Conservation (phyloP, 371 early-diverging fungal genomes). For the Fennellomyces sp. region DNA sequence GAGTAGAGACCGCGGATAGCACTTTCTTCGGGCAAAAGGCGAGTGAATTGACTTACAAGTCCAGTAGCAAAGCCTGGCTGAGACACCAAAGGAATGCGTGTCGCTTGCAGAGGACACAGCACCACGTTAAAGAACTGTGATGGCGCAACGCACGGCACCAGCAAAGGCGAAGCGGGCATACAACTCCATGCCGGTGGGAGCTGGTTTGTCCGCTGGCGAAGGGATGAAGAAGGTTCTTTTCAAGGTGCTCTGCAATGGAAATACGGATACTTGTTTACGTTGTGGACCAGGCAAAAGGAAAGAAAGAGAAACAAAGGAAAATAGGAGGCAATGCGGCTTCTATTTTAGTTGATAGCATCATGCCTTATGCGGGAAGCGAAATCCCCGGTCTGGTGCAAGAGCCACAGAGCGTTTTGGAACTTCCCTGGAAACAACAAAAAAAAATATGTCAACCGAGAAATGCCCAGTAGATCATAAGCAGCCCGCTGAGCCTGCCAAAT, state of each 20-base stretch:
- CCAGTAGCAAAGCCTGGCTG: constrained; percentile 74
- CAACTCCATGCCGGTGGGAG: constrained; percentile 65
- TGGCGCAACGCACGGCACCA: constrained; percentile 70
- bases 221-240: constrained; percentile 52
- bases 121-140: constrained; percentile 2
- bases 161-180: constrained; percentile 77
- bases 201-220: constrained; percentile 45
- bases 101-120: constrained; percentile 69
- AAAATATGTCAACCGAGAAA: too few species aligned
- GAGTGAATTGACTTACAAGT: constrained; percentile 63
- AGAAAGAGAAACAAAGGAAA: too few species aligned
- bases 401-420: too few species aligned
- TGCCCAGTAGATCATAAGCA: constrained; percentile 3
- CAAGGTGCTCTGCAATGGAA: constrained; percentile 45
- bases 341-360: too few species aligned
- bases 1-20: constrained; percentile 75
- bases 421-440: too few species aligned
- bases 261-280: too few species aligned
- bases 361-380: too few species aligned
- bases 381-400: too few species aligned
- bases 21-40: constrained; percentile 72
- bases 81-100: constrained; percentile 79
- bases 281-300: too few species aligned
- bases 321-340: too few species aligned
- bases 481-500: constrained; percentile 11